phyloP scores from a whole-genome alignment of 805 yeast genomes.

The Komagataella pseudopastoris region DNA sequence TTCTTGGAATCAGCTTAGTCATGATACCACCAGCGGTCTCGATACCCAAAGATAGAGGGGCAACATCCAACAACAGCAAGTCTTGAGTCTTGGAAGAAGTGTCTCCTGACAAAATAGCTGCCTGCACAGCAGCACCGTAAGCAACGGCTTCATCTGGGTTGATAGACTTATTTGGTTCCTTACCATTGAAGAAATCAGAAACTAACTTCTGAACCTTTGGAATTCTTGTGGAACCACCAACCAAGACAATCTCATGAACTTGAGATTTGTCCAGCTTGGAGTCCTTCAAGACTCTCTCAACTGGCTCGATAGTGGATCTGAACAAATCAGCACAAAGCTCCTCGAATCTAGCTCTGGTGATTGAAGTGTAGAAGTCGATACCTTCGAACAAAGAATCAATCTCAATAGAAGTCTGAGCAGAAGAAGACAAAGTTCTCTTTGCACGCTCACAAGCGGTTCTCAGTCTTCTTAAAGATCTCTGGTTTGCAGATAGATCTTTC shows the following conservation, averaged over 20 bases:
- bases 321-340: slow-evolving; percentile 89
- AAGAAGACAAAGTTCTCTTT: slow-evolving; percentile 93
- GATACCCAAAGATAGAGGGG: slow-evolving; percentile 94
- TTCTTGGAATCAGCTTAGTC: slow-evolving; percentile 97
- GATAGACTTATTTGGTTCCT: slow-evolving; percentile 91
- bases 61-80: slow-evolving; percentile 90
- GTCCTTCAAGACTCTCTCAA: slow-evolving; percentile 85
- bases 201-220: slow-evolving; percentile 94
- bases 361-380: slow-evolving; percentile 89
- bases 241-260: slow-evolving; percentile 75
- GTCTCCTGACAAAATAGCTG: slow-evolving; percentile 93
- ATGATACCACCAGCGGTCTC: slow-evolving; percentile 99
- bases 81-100: slow-evolving; percentile 89
- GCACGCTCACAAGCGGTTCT: slow-evolving; percentile 99
- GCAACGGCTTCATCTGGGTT: slow-evolving; percentile 99
- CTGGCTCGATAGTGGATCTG: slow-evolving; percentile 91
- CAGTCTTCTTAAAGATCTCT: slow-evolving; percentile 95
- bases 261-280: slow-evolving; percentile 55
- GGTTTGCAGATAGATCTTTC: slow-evolving; percentile 85
- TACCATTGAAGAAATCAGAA: slow-evolving; percentile 93
- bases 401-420: slow-evolving; percentile 91
- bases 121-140: slow-evolving; percentile 98
- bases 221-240: slow-evolving; percentile 97
- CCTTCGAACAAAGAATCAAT: slow-evolving; percentile 94
- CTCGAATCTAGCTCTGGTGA: slow-evolving; percentile 97